Conservation (phyloP, 108 stramenopile genomes). For the Pseudonitzschia multistriata region DNA sequence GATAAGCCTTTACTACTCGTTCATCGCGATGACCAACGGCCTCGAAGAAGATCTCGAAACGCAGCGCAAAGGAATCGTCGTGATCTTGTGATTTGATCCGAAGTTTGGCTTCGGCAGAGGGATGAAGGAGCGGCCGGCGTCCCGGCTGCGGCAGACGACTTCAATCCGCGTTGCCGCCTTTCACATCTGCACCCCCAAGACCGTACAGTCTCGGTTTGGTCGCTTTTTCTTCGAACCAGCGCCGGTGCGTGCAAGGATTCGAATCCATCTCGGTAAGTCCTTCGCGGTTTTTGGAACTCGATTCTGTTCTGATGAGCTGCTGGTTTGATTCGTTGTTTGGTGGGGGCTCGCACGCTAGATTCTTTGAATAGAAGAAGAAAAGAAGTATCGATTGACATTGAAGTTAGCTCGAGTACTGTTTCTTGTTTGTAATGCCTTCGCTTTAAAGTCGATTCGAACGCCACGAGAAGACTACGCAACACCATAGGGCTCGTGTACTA, state of each 20-base stretch:
- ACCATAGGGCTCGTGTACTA: not conserved
- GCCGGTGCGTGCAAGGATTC: not conserved
- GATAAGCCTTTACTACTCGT: not conserved
- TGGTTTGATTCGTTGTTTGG: too few relatives aligned
- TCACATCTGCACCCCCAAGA: not conserved
- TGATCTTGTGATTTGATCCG: not conserved
- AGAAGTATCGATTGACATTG: too few relatives aligned
- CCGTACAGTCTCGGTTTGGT: not conserved
- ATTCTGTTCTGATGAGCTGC: too few relatives aligned
- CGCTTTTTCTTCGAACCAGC: not conserved
- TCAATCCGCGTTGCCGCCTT: not conserved
- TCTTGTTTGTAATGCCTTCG: too few relatives aligned
- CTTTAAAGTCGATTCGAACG: too few relatives aligned
- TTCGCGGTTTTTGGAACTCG: too few relatives aligned
- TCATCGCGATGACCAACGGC: not conserved
- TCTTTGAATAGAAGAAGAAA: too few relatives aligned
- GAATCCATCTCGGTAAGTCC: too few relatives aligned
- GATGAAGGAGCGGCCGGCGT: too few relatives aligned
- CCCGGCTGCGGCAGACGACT: not conserved
- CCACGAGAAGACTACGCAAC: not conserved
- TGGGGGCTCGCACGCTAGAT: too few relatives aligned
- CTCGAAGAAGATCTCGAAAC: slow-evolving; percentile 21
- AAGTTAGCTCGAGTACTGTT: too few relatives aligned
- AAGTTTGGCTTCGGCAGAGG: too few relatives aligned
- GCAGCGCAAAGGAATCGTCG: slow-evolving; percentile 22